Conservation (phyloP, 352 stramenopile genomes). For the Thraustotheca clavata region DNA sequence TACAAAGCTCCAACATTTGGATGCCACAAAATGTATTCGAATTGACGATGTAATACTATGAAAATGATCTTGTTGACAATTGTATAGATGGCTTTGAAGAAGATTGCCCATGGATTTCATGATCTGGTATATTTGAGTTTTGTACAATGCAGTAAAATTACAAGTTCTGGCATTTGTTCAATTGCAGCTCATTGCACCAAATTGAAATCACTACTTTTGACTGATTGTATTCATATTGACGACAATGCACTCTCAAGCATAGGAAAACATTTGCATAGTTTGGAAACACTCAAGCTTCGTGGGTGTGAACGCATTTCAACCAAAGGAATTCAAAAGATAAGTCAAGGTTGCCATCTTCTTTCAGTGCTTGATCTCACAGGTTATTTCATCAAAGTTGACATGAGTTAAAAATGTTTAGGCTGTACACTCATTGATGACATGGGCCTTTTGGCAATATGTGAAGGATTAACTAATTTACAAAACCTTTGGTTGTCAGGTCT, state of each 20-base stretch:
- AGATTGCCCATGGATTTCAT: conserved; percentile 19
- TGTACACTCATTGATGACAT: conserved; percentile 72
- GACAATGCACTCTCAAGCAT: conserved; percentile 28
- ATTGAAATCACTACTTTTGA: conserved; percentile 27
- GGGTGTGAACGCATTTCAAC: conserved; percentile 38
- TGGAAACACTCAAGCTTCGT: conserved; percentile 36
- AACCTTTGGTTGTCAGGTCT: conserved; percentile 62
- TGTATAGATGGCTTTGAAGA: neutral
- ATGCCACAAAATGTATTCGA: conserved; percentile 34
- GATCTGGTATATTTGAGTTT: conserved; percentile 23
- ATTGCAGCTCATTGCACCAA: conserved; percentile 25
- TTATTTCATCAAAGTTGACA: conserved; percentile 20
- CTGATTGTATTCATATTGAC: conserved; percentile 32
- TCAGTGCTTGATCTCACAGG: conserved; percentile 69
- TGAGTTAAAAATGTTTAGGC: conserved; percentile 15
- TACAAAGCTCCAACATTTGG: conserved; percentile 29
- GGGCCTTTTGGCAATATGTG: conserved; percentile 62
- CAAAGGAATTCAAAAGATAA: conserved; percentile 32
- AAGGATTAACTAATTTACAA: conserved; percentile 39
- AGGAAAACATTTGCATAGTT: neutral
- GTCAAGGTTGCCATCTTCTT: conserved; percentile 45
- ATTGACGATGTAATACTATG: conserved; percentile 23
- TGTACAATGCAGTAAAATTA: conserved; percentile 24
- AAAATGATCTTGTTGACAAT: neutral
- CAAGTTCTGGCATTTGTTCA: conserved; percentile 26